Evolutionary conservation across 169 alveolate genomes (phyloP).

Genomic region (Amoebophrya sp.): DNA sequence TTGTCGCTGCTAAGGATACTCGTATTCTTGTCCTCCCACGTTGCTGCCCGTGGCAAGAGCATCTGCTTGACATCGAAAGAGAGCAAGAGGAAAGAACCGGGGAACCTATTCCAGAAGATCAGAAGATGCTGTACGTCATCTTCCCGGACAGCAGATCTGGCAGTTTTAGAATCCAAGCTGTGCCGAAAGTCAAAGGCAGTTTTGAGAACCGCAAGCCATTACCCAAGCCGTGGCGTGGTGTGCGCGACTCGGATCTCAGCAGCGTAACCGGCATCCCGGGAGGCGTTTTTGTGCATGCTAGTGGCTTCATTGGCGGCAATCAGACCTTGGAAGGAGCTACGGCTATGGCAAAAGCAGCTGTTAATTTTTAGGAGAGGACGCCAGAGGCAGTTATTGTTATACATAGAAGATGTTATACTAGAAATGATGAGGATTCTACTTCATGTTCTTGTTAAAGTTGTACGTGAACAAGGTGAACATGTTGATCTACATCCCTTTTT

Average conservation of each 20-base stretch:
- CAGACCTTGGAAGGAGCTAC: neutral
- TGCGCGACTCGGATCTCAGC: neutral
- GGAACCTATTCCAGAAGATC: no score
- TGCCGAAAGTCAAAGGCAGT: neutral
- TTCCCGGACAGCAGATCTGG: neutral
- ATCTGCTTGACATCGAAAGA: neutral
- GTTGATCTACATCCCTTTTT: no score
- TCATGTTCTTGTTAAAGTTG: neutral
- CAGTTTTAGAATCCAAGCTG: neutral
- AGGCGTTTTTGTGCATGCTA: neutral
- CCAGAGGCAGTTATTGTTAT: no score
- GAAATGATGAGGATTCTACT: neutral
- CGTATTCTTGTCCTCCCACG: neutral
- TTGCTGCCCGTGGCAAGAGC: constrained; percentile 27
- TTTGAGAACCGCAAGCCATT: neutral
- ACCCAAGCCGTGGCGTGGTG: constrained; percentile 18
- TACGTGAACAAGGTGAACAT: neutral
- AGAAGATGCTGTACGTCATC: neutral
- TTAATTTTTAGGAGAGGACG: neutral
- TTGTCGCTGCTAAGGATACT: neutral
- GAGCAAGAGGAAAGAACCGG: neutral
- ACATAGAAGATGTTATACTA: neutral
- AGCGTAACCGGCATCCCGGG: constrained; percentile 10
- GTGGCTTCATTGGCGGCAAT: constrained; percentile 1
- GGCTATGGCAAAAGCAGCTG: neutral